Percentiles rank a stretch among this genome's conserved stretches.
phyloP scores from a whole-genome alignment of 2,329 filamentous ascomycete species.

The Beauveria scarabaeidicola region DNA sequence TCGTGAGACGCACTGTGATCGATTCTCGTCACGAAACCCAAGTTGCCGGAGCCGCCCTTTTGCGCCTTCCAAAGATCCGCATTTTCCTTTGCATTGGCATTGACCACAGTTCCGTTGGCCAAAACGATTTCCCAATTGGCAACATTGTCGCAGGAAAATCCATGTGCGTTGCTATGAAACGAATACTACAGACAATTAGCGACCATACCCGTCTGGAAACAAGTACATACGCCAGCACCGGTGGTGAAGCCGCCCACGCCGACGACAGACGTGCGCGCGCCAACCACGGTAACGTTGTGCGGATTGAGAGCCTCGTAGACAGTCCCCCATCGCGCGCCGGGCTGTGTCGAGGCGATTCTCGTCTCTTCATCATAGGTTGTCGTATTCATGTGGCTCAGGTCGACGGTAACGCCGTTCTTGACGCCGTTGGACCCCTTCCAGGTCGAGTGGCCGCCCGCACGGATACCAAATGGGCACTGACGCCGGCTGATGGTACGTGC shows the following conservation, averaged over 20 bases:
- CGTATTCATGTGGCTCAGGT: constrained; percentile 22
- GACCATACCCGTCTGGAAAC: not conserved
- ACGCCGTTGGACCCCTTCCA: constrained; percentile 22
- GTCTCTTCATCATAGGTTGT: constrained; percentile 22
- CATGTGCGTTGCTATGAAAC: constrained; percentile 23
- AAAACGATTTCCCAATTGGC: constrained; percentile 36
- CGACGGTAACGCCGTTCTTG: constrained; percentile 21
- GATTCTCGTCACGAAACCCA: constrained; percentile 29
- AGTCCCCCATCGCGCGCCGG: constrained; percentile 35
- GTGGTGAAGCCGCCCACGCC: constrained; percentile 23
- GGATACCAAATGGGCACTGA: constrained; percentile 22
- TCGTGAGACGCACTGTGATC: constrained; percentile 13
- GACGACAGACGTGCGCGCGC: constrained; percentile 32
- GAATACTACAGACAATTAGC: constrained; percentile 18
- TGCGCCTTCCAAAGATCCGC: constrained; percentile 36
- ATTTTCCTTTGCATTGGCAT: constrained; percentile 29
- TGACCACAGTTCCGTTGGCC: constrained; percentile 30
- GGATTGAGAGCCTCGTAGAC: constrained; percentile 20
- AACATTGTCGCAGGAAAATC: constrained; percentile 34
- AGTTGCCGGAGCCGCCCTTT: constrained; percentile 39
- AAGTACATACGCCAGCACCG: constrained; percentile 18
- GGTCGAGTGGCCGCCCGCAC: constrained; percentile 25
- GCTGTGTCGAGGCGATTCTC: constrained; percentile 23
- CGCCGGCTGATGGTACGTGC: constrained; percentile 15
- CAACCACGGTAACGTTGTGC: constrained; percentile 31